Evolutionary conservation across 1,284 basidiomycete species (phyloP).

Genomic region (Leccinum pachyderme): DNA sequence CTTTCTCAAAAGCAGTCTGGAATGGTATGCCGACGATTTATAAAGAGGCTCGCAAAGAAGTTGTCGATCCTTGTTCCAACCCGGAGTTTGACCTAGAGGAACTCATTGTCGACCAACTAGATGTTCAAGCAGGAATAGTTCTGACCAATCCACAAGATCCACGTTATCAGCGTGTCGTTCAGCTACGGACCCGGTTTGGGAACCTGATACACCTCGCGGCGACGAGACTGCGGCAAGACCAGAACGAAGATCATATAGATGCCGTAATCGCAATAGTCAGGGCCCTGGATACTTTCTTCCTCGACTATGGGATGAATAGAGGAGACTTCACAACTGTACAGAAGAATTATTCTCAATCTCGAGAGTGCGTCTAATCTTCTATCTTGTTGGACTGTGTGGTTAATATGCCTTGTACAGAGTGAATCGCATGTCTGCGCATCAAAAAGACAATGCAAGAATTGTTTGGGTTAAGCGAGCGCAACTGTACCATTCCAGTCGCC

Average conservation of each 20-base stretch:
- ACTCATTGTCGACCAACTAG: conserved; percentile 60
- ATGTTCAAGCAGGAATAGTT: conserved; percentile 74
- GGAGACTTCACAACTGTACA: conserved; percentile 59
- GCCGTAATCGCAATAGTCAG: conserved; percentile 71
- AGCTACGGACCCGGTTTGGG: conserved; percentile 69
- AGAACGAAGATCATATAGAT: conserved; percentile 86
- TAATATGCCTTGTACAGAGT: conserved; percentile 39
- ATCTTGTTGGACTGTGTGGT: background rate
- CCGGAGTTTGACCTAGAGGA: conserved; percentile 61
- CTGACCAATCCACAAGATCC: conserved; percentile 76
- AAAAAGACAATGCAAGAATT: conserved; percentile 73
- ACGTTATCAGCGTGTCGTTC: conserved; percentile 65
- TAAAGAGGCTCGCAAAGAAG: conserved; percentile 58
- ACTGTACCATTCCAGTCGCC: conserved; percentile 67
- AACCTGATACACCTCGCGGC: conserved; percentile 72
- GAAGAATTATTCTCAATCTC: conserved; percentile 65
- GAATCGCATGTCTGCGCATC: conserved; percentile 67
- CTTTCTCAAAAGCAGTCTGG: conserved; percentile 67
- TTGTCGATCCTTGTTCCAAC: conserved; percentile 56
- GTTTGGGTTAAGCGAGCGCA: conserved; percentile 82
- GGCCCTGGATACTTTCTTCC: conserved; percentile 72
- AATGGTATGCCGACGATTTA: conserved; percentile 68
- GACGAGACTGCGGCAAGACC: conserved; percentile 54
- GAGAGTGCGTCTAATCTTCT: conserved; percentile 54
- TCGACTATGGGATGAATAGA: conserved; percentile 70